A percentile compares a stretch with the other conserved stretches of the same genome.
Conservation (phyloP, 116 monocot species). For the Dioscorea cayenensis region DNA sequence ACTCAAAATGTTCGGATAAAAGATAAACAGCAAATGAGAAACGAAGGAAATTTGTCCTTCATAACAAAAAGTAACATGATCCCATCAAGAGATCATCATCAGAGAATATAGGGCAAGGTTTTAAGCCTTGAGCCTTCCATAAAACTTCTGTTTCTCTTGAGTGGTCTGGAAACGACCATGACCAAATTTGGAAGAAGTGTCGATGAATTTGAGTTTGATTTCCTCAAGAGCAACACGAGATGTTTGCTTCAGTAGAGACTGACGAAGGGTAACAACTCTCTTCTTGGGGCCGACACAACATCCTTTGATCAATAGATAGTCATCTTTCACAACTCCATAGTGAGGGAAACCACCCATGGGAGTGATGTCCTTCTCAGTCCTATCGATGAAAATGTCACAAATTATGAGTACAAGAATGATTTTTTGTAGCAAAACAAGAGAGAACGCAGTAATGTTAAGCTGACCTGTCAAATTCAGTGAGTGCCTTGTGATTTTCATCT, state of each 20-base stretch:
- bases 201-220: conserved; percentile 20
- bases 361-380: conserved; percentile 10
- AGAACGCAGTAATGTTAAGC: too few relatives aligned
- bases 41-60: too few relatives aligned
- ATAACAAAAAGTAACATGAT: neutral
- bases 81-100: neutral
- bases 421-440: neutral
- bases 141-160: conserved; percentile 17
- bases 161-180: conserved; percentile 22
- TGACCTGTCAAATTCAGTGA: conserved; percentile 20
- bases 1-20: too few relatives aligned
- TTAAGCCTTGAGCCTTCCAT: conserved; percentile 18
- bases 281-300: conserved; percentile 19
- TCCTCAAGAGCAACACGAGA: conserved; percentile 21
- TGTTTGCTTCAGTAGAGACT: conserved; percentile 21
- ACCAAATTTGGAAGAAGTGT: conserved; percentile 22
- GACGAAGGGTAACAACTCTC: conserved; percentile 16
- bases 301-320: conserved; percentile 17
- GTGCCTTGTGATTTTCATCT: conserved; percentile 8
- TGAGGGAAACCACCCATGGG: conserved; percentile 15
- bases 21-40: too few relatives aligned
- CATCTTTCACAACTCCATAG: conserved; percentile 18
- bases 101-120: neutral
- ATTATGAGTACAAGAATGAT: too few relatives aligned
- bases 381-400: neutral